Evolutionary conservation across 2,329 filamentous ascomycete species (phyloP).

Genomic region (Metarhizium rileyi): DNA sequence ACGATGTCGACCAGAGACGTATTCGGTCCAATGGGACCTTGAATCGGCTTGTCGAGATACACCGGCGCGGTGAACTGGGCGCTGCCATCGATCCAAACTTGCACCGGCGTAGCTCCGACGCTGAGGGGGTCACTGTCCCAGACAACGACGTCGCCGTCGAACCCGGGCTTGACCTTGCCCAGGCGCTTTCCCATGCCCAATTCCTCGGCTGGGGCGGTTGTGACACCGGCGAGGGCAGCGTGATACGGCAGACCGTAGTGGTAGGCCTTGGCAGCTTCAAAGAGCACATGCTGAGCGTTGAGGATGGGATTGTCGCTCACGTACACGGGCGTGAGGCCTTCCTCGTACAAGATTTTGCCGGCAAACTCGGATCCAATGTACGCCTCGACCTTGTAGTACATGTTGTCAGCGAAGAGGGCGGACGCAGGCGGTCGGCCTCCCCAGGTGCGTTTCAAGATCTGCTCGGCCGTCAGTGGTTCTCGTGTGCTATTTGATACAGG

Average conservation of each 20-base stretch:
- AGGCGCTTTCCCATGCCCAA: constrained; percentile 47
- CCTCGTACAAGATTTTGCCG: constrained; percentile 55
- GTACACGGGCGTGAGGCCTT: constrained; percentile 55
- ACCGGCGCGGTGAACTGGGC: constrained; percentile 43
- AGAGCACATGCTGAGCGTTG: constrained; percentile 60
- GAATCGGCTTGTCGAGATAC: constrained; percentile 40
- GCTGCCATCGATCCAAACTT: constrained; percentile 55
- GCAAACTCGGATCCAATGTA: constrained; percentile 56
- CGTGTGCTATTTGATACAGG: background rate
- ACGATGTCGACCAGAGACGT: constrained; percentile 29
- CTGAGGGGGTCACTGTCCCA: constrained; percentile 55
- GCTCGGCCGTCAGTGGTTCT: too few relatives aligned
- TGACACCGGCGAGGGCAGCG: constrained; percentile 47
- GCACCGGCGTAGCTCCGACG: constrained; percentile 47
- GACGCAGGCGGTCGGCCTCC: constrained; percentile 43
- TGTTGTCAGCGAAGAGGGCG: constrained; percentile 62
- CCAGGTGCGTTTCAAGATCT: constrained; percentile 47
- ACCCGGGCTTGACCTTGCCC: constrained; percentile 52
- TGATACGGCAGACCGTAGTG: constrained; percentile 53
- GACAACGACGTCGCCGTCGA: constrained; percentile 50
- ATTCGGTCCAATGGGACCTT: constrained; percentile 29
- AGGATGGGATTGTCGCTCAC: constrained; percentile 64
- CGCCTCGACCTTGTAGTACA: constrained; percentile 62
- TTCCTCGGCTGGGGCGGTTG: constrained; percentile 46
- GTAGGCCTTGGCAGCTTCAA: constrained; percentile 52